These are phyloP conservation scores for Xylariomycetidae sp. DNA, from an alignment of 2,329 filamentous ascomycete genomes.

Conservation along the genomic window DNA sequence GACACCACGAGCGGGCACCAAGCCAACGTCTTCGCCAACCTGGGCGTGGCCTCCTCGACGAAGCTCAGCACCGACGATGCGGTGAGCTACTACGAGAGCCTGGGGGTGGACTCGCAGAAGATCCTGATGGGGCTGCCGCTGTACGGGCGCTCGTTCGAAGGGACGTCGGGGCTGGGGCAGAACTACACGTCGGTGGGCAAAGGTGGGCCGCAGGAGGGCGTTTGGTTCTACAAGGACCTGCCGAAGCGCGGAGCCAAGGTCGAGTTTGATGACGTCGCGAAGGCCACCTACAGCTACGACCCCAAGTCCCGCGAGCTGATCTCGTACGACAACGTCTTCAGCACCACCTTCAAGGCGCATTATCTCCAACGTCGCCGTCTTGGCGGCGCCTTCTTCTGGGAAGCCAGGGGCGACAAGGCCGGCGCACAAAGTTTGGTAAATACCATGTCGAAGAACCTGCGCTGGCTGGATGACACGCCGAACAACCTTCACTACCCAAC, in stretches of 20 bases:
- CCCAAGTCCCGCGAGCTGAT: conserved; percentile 53
- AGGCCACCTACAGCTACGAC: conserved; percentile 71
- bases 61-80: conserved; percentile 64
- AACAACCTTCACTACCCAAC: conserved; percentile 52
- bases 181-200: conserved; percentile 57
- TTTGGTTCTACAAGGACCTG: conserved; percentile 61
- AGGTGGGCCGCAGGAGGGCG: conserved; percentile 51
- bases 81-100: conserved; percentile 54
- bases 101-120: conserved; percentile 55
- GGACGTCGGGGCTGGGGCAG: conserved; percentile 61
- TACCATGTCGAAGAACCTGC: conserved; percentile 41
- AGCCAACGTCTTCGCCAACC: conserved; percentile 59
- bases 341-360: conserved; percentile 53
- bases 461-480: conserved; percentile 39
- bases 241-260: conserved; percentile 55
- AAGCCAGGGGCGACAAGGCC: conserved; percentile 60
- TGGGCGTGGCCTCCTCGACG: conserved; percentile 47
- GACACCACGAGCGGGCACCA: conserved; percentile 58
- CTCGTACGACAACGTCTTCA: conserved; percentile 59
- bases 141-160: conserved; percentile 69
- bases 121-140: conserved; percentile 72
- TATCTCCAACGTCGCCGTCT: conserved; percentile 57
- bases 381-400: conserved; percentile 81
- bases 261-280: conserved; percentile 47
- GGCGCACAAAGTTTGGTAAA: conserved; percentile 52